Base-by-base conservation (phyloP, 352 stramenopile species). In the Peronospora tabacina region DNA sequence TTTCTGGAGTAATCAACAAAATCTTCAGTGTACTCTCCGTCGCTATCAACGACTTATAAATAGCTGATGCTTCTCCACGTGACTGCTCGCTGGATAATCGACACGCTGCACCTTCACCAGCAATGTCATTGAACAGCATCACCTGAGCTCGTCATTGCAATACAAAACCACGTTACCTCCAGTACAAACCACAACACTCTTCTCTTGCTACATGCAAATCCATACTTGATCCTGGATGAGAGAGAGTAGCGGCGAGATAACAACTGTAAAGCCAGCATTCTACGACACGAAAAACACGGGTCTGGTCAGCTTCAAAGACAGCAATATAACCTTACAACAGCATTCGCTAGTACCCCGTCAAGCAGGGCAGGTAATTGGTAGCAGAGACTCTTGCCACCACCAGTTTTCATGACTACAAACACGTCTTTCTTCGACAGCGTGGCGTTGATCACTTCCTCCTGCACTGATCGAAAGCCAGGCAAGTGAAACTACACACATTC, bases 341-440 rank as follows among this genome's bases (percentile, higher is more conserved):
- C 12, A 34, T 10, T 12, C 11, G 7, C 22, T 5, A 26, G 17
- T 54, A 96, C 64, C 24, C 75, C 72, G 1, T 90, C 60, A 13
- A 69, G 58, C 3, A 96, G 45, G 0, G 87, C 82, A 11, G 89
- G 87, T 0, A 97, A 56, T 57, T 97, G 84, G 52, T 96, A 97
- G 34, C 80, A 95, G 1, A 98, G 63, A 22, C 75, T 88, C 55
- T 92, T 94, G 37, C 82, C 80, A 33, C 82, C 80, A 32, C 82
- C 80, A 0, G 89, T 96, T 12, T 82, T 77, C 90, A 97, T 98
- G 48, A 97, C 74, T 42, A 96, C 84, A 57, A 98, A 97, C 16
- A 68, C 75, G 60, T 98, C 89, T 49, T 87, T 68, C 8, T 75
- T 77, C 19, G 64, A 81, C 7, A 98, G 60, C 28, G 90, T 97